Percentiles rank a stretch among this genome's conserved stretches.
phyloP scores from a whole-genome alignment of 495 filamentous ascomycete species.

The Aspergillus conjunctus region DNA sequence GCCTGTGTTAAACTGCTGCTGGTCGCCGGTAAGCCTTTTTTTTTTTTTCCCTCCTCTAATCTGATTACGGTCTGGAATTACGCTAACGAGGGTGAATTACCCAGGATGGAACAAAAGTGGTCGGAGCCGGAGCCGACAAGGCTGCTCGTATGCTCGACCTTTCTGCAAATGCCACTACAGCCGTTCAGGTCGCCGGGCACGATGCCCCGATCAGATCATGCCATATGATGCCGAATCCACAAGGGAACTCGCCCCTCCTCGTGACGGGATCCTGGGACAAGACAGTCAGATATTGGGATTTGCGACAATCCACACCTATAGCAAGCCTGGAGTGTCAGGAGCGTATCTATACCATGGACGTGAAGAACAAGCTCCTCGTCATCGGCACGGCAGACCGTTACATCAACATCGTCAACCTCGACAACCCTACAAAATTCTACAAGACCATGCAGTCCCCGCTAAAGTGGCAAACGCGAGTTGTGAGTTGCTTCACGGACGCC shows the following conservation, averaged over 20 bases:
- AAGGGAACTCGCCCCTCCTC: constrained; percentile 63
- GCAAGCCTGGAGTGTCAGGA: constrained; percentile 70
- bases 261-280: constrained; percentile 96
- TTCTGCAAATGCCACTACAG: constrained; percentile 50
- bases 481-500: constrained; percentile 82
- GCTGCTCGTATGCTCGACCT: constrained; percentile 78
- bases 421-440: constrained; percentile 74
- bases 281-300: constrained; percentile 93
- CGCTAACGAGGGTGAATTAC: background rate
- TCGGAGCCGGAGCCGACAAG: constrained; percentile 85
- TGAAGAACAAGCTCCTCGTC: constrained; percentile 74
- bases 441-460: constrained; percentile 83
- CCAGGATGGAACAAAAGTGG: constrained; percentile 73
- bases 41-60: constrained; percentile 1
- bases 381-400: constrained; percentile 85
- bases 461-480: constrained; percentile 84
- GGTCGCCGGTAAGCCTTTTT: constrained; percentile 69
- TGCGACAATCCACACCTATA: constrained; percentile 65
- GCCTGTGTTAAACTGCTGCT: constrained; percentile 77
- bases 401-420: constrained; percentile 82
- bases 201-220: constrained; percentile 78
- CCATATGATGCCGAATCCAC: constrained; percentile 66
- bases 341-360: constrained; percentile 85
- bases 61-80: constrained; percentile 8
- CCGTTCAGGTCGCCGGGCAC: constrained; percentile 71